Conservation (phyloP, 805 yeast species). For the Candida boleticola region DNA sequence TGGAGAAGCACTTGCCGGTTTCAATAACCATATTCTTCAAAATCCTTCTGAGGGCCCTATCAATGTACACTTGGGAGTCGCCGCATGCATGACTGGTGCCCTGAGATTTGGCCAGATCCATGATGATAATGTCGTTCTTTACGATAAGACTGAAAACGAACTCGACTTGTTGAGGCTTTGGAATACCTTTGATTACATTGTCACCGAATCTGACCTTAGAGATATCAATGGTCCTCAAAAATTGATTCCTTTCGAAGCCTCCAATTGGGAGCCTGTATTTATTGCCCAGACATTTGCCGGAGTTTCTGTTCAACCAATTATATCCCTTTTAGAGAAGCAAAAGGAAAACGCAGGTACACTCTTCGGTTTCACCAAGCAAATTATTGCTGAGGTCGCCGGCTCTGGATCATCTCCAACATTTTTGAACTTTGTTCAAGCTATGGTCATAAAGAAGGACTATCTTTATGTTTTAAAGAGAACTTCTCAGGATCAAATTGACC, state of each 20-base stretch:
- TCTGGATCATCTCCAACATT: constrained; percentile 8
- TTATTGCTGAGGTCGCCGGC: constrained; percentile 11
- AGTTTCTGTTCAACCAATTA: constrained; percentile 16
- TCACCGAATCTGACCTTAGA: constrained; percentile 23
- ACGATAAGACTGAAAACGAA: constrained; percentile 74
- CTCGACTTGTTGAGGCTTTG: constrained; percentile 28
- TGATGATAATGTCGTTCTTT: constrained; percentile 26
- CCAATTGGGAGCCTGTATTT: constrained; percentile 22
- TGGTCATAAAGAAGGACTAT: constrained; percentile 20
- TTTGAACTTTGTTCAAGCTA: constrained; percentile 14
- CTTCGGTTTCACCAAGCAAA: constrained; percentile 3
- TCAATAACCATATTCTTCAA: constrained; percentile 45
- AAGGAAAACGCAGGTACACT: constrained; percentile 7
- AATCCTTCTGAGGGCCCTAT: constrained; percentile 18
- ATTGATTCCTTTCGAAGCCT: neutral
- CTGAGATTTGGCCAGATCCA: constrained; percentile 70
- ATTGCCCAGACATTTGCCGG: constrained; percentile 20
- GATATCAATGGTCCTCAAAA: constrained; percentile 1
- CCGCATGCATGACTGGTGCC: constrained; percentile 86
- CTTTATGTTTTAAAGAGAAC: constrained; percentile 29
- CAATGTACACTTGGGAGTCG: constrained; percentile 71
- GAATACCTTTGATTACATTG: constrained; percentile 29
- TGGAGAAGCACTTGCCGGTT: constrained; percentile 61
- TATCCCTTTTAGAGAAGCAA: constrained; percentile 9
- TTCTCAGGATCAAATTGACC: constrained; percentile 8